Evolutionary conservation across 208 protist species (phyloP).

Genomic region (Leptomonas pyrrhocoris): DNA sequence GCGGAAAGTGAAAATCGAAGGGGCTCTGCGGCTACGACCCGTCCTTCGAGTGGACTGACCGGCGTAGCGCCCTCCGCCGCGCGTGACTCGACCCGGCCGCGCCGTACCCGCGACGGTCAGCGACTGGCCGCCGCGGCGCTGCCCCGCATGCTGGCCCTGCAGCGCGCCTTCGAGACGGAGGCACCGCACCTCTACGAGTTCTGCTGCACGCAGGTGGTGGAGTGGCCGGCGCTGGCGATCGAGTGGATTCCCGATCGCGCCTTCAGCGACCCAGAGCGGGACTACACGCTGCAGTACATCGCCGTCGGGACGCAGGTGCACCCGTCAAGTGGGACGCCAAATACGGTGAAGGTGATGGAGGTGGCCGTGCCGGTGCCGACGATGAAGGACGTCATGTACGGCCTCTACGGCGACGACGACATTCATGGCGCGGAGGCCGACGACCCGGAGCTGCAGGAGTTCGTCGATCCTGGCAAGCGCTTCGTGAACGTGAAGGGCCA

Average conservation of each 20-base stretch:
- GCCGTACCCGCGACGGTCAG: background rate
- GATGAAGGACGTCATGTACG: constrained; percentile 39
- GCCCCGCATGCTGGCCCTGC: constrained; percentile 46
- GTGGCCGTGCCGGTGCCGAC: constrained; percentile 44
- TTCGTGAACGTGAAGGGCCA: constrained; percentile 57
- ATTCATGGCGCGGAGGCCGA: constrained; percentile 25
- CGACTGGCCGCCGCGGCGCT: constrained; percentile 28
- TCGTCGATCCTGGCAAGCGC: constrained; percentile 44
- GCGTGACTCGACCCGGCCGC: constrained; percentile 1
- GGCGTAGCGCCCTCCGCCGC: background rate
- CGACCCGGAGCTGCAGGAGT: constrained; percentile 21
- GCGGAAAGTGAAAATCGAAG: background rate
- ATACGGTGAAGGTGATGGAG: constrained; percentile 63
- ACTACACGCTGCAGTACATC: constrained; percentile 70
- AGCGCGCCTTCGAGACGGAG: constrained; percentile 48
- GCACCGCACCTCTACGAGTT: constrained; percentile 46
- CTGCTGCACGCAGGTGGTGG: constrained; percentile 49
- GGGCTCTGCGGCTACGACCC: background rate
- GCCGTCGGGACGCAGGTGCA: constrained; percentile 54
- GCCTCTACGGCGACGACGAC: constrained; percentile 47
- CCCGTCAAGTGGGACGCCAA: constrained; percentile 16
- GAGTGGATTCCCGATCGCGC: constrained; percentile 63
- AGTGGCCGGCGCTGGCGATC: constrained; percentile 63
- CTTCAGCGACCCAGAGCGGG: constrained; percentile 44
- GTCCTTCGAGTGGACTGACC: background rate